Evolutionary conservation across 306 rosid genomes (phyloP).

Genomic region (Fragaria nilgerrensis): DNA sequence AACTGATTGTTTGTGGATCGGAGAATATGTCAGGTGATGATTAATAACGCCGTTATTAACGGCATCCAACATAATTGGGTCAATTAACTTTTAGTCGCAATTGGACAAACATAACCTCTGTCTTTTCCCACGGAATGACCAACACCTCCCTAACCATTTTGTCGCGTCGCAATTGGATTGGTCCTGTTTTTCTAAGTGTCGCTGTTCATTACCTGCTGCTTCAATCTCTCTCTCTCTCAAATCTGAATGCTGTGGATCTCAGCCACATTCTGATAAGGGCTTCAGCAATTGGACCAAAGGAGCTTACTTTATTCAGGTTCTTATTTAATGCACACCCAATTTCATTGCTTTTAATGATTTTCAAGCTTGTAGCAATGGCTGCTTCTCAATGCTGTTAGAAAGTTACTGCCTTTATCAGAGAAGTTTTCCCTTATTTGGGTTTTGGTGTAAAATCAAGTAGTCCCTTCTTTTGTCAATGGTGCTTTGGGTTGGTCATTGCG

Average conservation of each 20-base stretch:
- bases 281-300: not conserved
- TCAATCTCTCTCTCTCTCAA: not conserved
- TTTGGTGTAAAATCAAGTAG: not conserved
- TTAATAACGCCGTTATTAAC: too few relatives aligned
- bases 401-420: not conserved
- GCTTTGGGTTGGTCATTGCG: too few relatives aligned
- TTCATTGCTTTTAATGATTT: not conserved
- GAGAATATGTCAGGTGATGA: too few relatives aligned
- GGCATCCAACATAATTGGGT: too few relatives aligned
- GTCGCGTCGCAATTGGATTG: not conserved
- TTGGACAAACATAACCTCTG: not conserved
- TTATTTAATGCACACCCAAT: not conserved
- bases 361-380: not conserved
- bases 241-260: constrained; percentile 2
- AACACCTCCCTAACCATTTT: not conserved
- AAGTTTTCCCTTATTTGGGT: not conserved
- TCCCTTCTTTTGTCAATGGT: too few relatives aligned
- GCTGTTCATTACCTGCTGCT: not conserved
- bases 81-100: too few relatives aligned
- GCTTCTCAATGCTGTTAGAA: not conserved
- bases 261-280: not conserved
- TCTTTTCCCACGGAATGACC: not conserved
- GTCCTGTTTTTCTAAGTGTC: not conserved
- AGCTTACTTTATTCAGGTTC: not conserved
- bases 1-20: too few relatives aligned